Evolutionary conservation across 2,329 filamentous ascomycete genomes (phyloP).

Genomic region (Ophiostoma himal-ulmi): DNA sequence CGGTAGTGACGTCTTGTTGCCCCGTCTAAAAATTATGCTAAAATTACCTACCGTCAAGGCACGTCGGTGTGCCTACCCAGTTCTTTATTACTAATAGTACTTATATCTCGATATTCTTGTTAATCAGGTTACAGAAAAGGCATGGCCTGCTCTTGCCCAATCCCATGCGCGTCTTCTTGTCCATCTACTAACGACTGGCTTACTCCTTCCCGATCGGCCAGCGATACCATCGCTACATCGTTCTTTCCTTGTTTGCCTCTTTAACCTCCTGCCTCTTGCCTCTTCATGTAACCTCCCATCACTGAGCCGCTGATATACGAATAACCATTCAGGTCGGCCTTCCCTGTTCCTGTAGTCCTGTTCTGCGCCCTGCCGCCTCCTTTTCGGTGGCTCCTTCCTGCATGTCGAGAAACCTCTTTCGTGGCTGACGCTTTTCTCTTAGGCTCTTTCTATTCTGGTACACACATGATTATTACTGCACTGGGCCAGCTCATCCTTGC

Average conservation of each 20-base stretch:
- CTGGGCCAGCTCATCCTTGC: constrained; percentile 4
- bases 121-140: background rate
- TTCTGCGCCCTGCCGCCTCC: background rate
- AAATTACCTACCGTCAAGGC: background rate
- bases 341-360: background rate
- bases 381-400: background rate
- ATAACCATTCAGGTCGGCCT: background rate
- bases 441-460: constrained; percentile 3
- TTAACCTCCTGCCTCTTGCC: background rate
- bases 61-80: background rate
- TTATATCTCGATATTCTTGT: background rate
- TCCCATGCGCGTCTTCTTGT: background rate
- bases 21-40: background rate
- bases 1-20: constrained; percentile 5
- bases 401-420: constrained; percentile 1
- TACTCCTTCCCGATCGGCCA: background rate
- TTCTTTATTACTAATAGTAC: background rate
- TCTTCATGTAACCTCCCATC: background rate
- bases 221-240: background rate
- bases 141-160: background rate
- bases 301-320: background rate
- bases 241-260: background rate
- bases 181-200: background rate
- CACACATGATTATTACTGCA: background rate
- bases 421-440: background rate